phyloP scores from a whole-genome alignment of 1,284 basidiomycete species.

The Microbotryomycetes sp. region DNA sequence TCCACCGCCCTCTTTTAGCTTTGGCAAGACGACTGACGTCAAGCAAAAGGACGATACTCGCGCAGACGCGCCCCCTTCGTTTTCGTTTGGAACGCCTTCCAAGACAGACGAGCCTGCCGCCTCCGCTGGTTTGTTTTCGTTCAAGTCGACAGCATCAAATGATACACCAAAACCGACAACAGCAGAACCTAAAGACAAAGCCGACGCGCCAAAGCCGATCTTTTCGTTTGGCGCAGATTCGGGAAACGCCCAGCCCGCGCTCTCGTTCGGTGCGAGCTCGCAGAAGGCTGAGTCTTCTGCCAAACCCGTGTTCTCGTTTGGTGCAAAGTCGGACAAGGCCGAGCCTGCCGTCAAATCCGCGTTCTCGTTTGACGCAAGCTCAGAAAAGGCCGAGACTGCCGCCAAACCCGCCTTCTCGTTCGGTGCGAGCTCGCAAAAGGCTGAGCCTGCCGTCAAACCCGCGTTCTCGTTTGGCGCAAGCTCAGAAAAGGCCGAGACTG shows the following conservation, averaged over 20 bases:
- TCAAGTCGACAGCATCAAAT: no score
- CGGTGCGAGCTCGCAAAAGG: not conserved
- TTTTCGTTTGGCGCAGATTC: not conserved
- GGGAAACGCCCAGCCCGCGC: no score
- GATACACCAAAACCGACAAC: not conserved
- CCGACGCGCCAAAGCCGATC: not conserved
- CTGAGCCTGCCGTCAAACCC: not conserved
- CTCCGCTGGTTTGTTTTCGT: not conserved
- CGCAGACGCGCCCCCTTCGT: not conserved
- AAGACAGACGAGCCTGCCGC: not conserved
- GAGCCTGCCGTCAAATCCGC: not conserved
- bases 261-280: not conserved
- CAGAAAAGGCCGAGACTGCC: not conserved
- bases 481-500: not conserved
- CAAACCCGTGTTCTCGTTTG: not conserved
- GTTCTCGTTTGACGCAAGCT: constrained; percentile 1
- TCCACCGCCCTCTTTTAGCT: no score
- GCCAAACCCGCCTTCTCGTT: constrained; percentile 10
- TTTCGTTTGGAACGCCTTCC: not conserved
- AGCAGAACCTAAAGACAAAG: not conserved
- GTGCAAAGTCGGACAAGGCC: not conserved
- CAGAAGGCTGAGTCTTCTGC: not conserved
- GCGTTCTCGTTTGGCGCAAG: no score
- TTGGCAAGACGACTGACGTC: no score
- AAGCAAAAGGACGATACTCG: no score